A percentile compares a stretch with the other conserved stretches of the same genome.
phyloP scores from a whole-genome alignment of 2,329 filamentous ascomycete genomes.

The Trichoderma guizhouense region DNA sequence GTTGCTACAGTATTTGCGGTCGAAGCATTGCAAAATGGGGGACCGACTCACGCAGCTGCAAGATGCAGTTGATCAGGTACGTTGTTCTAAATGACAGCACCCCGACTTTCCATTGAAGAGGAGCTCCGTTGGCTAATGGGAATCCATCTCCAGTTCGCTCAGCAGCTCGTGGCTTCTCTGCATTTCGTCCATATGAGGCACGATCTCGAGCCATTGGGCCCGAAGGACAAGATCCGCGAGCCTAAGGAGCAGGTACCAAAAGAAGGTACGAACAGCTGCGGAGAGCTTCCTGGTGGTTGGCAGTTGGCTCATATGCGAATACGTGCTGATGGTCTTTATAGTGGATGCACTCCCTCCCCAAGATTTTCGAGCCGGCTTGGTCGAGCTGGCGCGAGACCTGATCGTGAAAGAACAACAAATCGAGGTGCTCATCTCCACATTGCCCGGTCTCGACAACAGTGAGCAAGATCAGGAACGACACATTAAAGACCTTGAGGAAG shows the following conservation, averaged over 20 bases:
- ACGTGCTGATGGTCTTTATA: slow-evolving; percentile 26
- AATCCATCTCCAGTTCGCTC: slow-evolving; percentile 51
- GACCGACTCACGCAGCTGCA: slow-evolving; percentile 81
- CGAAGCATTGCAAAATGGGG: slow-evolving; percentile 49
- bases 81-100: slow-evolving; percentile 8
- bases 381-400: slow-evolving; percentile 72
- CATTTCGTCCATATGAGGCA: slow-evolving; percentile 67
- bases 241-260: slow-evolving; percentile 51
- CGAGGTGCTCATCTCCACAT: slow-evolving; percentile 67
- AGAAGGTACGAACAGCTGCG: slow-evolving; percentile 40
- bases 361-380: slow-evolving; percentile 63
- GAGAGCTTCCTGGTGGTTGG: background rate
- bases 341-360: slow-evolving; percentile 61
- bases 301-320: background rate
- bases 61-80: slow-evolving; percentile 77
- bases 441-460: slow-evolving; percentile 76
- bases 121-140: background rate
- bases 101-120: background rate
- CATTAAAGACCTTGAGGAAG: slow-evolving; percentile 62
- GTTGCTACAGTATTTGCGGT: background rate
- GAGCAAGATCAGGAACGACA: slow-evolving; percentile 71
- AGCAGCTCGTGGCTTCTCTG: slow-evolving; percentile 65
- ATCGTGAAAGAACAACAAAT: slow-evolving; percentile 81
- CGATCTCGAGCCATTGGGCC: slow-evolving; percentile 58
- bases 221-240: slow-evolving; percentile 57